Base-by-base conservation (phyloP, 2,329 filamentous ascomycete species). In the Cyphellophora attinorum region DNA sequence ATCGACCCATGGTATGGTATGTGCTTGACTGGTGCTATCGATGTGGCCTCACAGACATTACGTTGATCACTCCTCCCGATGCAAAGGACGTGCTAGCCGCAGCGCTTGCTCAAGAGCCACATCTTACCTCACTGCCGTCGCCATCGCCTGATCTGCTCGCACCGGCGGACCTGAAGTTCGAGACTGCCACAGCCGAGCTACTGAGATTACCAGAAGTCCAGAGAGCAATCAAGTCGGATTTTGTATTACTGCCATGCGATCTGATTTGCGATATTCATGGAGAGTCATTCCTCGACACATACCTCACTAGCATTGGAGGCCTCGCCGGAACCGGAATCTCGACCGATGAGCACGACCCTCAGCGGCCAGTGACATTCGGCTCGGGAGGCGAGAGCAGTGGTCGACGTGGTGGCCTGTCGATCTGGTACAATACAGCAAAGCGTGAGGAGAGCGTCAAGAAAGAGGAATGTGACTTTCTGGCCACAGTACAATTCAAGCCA, bases 401-500 rank as follows among this genome's bases (percentile, higher is more conserved):
- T 16, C 69, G 75, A 42, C 81, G 81, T 58, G 86, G 88, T 27
- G 91, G 85, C 2, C 65, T 96, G 23, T 81, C 82, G 5, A 82
- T 98, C 2, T 96, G 83, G 78, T 96, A 95, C 57, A 76, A 89
- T 51, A 93, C 86, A 2, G 85, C 85, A 54, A 73, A 70, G 12
- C 52, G 61, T 13, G 80, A 81, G 42, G 77, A 76, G 5, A 76
- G 77, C 21, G 72, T 89, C 42, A 96, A 95, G 61, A 81, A 81
- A 29, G 85, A 95, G 56, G 86, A 94, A 56, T 91, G 85, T 2
- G 89, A 96, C 53, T 95, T 95, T 34, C 74, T 95, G 49, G 84
- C 81, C 6, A 85, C 83, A 1, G 72, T 81, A 0, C 76, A 82
- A 3, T 62, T 91, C 5, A 64, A 76, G 3, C 52, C 66, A 4